Percentiles rank a stretch among this genome's conserved stretches.
Evolutionary conservation across 1,284 basidiomycete species (phyloP).

Genomic region (Rhodotorula glutinis): DNA sequence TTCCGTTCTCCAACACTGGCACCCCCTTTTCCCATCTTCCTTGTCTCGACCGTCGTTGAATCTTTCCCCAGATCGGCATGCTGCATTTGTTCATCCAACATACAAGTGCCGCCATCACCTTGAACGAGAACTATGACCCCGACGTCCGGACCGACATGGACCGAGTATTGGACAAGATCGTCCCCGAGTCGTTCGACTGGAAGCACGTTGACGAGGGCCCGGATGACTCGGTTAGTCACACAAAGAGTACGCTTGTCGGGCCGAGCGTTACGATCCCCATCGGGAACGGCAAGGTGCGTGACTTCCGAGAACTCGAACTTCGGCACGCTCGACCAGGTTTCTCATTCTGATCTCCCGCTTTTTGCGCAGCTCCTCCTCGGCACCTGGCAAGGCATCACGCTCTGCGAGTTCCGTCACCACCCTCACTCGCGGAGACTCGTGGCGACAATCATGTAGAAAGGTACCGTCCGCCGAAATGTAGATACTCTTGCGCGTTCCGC

Average conservation of each 20-base stretch:
- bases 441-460: conserved; percentile 45
- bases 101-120: conserved; percentile 32
- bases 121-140: conserved; percentile 46
- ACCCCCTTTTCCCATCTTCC: background rate
- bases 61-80: conserved; percentile 43
- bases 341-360: background rate
- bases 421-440: conserved; percentile 48
- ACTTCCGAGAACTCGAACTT: too few species aligned
- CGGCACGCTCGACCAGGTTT: too few species aligned
- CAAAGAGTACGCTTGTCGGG: conserved; percentile 49
- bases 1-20: too few species aligned
- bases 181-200: conserved; percentile 42
- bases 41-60: too few species aligned
- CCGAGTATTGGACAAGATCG: conserved; percentile 47
- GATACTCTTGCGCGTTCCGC: background rate
- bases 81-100: conserved; percentile 43
- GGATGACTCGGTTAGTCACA: conserved; percentile 47
- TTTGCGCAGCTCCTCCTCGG: background rate
- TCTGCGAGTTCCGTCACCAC: conserved; percentile 42
- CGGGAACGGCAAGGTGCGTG: conserved; percentile 42
- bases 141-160: conserved; percentile 49
- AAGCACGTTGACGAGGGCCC: conserved; percentile 48
- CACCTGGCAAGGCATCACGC: background rate
- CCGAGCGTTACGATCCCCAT: conserved; percentile 48
- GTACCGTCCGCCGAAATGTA: background rate